A percentile compares a stretch with the other conserved stretches of the same genome.
phyloP scores from a whole-genome alignment of 1,284 basidiomycete species.

The Mixia osmundae region DNA sequence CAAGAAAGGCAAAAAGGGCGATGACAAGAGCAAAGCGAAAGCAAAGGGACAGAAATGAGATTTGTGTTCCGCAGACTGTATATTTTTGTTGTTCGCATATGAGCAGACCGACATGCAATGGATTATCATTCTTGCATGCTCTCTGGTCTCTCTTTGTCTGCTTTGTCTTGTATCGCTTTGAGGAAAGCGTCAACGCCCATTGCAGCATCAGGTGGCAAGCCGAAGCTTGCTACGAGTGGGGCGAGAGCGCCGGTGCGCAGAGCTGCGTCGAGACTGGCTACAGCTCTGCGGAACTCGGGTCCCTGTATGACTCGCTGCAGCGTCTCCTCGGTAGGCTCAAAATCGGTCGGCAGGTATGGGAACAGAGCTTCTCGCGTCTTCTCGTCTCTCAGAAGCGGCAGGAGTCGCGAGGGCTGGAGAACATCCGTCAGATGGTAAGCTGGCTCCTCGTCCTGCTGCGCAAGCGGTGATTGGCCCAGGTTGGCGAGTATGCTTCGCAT shows the following conservation, averaged over 20 bases:
- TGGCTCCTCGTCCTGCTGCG: background rate
- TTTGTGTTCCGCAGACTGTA: too few species aligned
- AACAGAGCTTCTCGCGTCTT: constrained; percentile 8
- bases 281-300: constrained; percentile 11
- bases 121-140: too few species aligned
- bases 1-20: constrained; percentile 1
- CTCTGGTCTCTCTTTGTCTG: constrained; percentile 10
- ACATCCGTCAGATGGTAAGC: constrained; percentile 14
- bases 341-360: constrained; percentile 9
- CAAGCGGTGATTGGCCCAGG: background rate
- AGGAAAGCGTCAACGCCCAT: constrained; percentile 14
- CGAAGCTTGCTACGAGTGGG: constrained; percentile 13
- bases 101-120: too few species aligned
- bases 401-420: constrained; percentile 9
- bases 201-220: constrained; percentile 10
- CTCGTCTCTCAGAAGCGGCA: constrained; percentile 9
- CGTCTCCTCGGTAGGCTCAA: constrained; percentile 4
- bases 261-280: constrained; percentile 13
- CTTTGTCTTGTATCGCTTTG: constrained; percentile 11
- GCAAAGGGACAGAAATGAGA: too few species aligned
- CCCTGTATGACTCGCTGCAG: constrained; percentile 9
- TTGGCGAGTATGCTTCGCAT: constrained; percentile 8
- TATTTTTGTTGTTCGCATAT: too few species aligned
- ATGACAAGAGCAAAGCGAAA: too few species aligned
- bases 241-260: constrained; percentile 16